Evolutionary conservation across 2,329 filamentous ascomycete species (phyloP), one percentile per base, ranked within the genome.

Genomic region (Verticillium longisporum): DNA sequence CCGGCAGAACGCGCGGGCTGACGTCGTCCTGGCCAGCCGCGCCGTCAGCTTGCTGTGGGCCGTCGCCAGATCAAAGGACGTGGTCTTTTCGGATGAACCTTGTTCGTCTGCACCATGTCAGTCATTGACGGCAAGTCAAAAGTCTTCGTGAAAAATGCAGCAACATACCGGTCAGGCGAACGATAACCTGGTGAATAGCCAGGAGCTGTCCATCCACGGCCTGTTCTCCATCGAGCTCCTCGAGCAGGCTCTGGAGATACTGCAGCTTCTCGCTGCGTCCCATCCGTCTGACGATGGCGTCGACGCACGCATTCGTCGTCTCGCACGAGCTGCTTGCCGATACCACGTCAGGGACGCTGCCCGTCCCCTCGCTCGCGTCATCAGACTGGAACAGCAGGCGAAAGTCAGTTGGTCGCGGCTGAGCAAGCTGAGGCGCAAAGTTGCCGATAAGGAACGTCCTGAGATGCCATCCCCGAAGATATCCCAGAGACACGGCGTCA

Each of bases 391-490:
- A 64, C 15, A 70, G 64, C n/a, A 64, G 63, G 9, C 57, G 57
- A 37, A 78, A 75, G 1, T 64, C 68, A 4, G 71, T 73, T 1
- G 74, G 74, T 3, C 70, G 71, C 7, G 74, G 63, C 0, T 70
- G 68, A 6, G 71, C 68, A 18, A 77, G 61, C 1, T 69, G 64
- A 4, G 70, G 63, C 0, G 71, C 67, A 26, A 79, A 71, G 57
- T 76, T 71, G 4, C 68, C 75, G 5, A 72, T 71, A 11, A 83
- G 65, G 60, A 83, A 79, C 3, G 72, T 75, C 60, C 77, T 74
- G 33, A 81, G 65, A 63, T 76, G 77, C 80, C 81, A 83, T 6
- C 77, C 79, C 34, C 71, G 68, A 14, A 77, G 36, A 33, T 76
- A 71, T 1, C 75, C 76, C 4, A 67, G 62, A 6, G 67, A 55